Base-by-base conservation (phyloP, 306 rosid genomes). In the Leucaena leucocephala region DNA sequence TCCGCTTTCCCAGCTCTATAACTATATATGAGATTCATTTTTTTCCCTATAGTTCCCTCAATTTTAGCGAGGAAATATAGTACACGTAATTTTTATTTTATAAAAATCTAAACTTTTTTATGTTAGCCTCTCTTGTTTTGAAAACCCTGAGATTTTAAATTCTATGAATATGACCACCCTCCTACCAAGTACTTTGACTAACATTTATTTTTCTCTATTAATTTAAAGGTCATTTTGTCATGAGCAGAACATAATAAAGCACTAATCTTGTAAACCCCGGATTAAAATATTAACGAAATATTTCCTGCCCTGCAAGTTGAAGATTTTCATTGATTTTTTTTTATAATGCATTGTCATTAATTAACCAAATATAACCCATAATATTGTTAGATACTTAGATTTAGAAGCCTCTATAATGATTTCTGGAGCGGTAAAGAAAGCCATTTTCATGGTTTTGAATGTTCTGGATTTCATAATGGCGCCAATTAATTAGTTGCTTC, bases 251-350 rank as follows among this genome's bases (percentile, higher is more conserved):
- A 13, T 5, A 61, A 61, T 11, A 59, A 58, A 10, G 11, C 34
- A 11, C 34, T 7, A 5, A 49, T 49, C 15, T 49, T 15, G 58
- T 52, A 50, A 17, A 50, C 21, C 21, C 6, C 2, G 3, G n/a
- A 16, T 50, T 50, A 6, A 50, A 50, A 50, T 6, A 16, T 6
- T 16, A 17, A 50, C 9, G 17, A 6, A 5, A 15, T 16, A 50
- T 16, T 49, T 49, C 21, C 58, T 50, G 19, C 58, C 5, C 22
- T 59, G 16, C 65, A 22, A 22, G 16, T 33, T 34, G 68, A 34
- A 14, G n/a, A 6, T 63, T 63, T 63, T 13, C 21, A 35, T 35
- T 63, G 43, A 63, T 43, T 77, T 55, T 48, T 43, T 55, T 78
- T 61, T 43, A 58, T 21, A 8, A 45, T 34, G 64, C 40, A 14